Percentiles rank a stretch among this genome's conserved stretches.
These are phyloP conservation scores for Lachnellula cervina DNA, from an alignment of 2,329 filamentous ascomycete species.

Conservation along the genomic window DNA sequence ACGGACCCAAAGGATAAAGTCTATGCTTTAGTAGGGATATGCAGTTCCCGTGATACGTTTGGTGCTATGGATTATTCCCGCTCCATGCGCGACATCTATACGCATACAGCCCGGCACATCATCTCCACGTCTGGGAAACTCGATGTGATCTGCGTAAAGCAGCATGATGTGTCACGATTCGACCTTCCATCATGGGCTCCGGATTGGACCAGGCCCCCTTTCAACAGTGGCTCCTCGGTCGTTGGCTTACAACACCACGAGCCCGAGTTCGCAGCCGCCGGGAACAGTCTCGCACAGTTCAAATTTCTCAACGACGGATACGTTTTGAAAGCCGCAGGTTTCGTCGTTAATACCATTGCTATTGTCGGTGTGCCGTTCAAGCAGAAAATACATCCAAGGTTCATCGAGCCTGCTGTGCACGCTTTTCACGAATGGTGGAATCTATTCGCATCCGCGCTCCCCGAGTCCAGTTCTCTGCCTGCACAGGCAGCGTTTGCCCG, in stretches of 20 bases:
- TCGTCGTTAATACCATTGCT: slow-evolving; percentile 21
- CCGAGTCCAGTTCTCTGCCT: slow-evolving; percentile 4
- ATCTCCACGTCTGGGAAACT: slow-evolving; percentile 18
- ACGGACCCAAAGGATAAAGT: slow-evolving; percentile 29
- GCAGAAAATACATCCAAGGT: slow-evolving; percentile 10
- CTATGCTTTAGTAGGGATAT: slow-evolving; percentile 27
- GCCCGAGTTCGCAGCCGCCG: slow-evolving; percentile 20
- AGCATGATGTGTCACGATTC: slow-evolving; percentile 11
- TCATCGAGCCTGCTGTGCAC: slow-evolving; percentile 13
- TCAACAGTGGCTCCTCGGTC: slow-evolving; percentile 6
- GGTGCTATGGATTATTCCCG: slow-evolving; percentile 22
- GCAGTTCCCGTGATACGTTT: slow-evolving; percentile 14
- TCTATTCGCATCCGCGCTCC: slow-evolving; percentile 10
- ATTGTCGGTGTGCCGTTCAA: slow-evolving; percentile 14
- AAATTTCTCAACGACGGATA: slow-evolving; percentile 16
- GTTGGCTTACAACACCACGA: slow-evolving; percentile 22
- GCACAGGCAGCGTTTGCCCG: slow-evolving; percentile 17
- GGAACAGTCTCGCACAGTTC: slow-evolving; percentile 9
- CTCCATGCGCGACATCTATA: slow-evolving; percentile 19
- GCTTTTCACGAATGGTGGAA: slow-evolving; percentile 27
- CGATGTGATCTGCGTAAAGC: slow-evolving; percentile 26
- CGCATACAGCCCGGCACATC: slow-evolving; percentile 24
- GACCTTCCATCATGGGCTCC: slow-evolving; percentile 24
- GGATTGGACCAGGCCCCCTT: slow-evolving; percentile 22
- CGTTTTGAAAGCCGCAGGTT: slow-evolving; percentile 15